Base-by-base conservation (phyloP, 108 stramenopile genomes). In the Cyclotella distinguenda region DNA sequence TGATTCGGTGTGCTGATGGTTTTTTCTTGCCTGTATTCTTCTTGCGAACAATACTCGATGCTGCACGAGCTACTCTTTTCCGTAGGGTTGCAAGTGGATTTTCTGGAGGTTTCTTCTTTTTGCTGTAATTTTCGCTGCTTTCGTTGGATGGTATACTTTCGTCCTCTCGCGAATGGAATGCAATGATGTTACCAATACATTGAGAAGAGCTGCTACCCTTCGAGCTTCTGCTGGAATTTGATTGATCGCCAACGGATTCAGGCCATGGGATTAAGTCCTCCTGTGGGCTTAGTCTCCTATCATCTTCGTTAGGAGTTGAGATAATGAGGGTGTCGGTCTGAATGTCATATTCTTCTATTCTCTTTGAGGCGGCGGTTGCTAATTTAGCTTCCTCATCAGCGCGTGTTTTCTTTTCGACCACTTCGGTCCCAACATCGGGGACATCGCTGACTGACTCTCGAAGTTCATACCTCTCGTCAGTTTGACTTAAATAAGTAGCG, bases 131-230 rank as follows among this genome's bases (percentile, higher is more conserved):
- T 22, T 50, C 34, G 13, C 18, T 38, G 62, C 48, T 64, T 25
- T 49, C 46, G 23, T 64, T 35, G 8, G 62, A 64, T 23, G 62
- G 48, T 33, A 64, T 64, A 23, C 62, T 50, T 23, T 45, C 44
- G 33, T 64, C 62, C 30, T 61, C 60, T 16, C n/a, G 45, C 32
- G 26, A 8, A 23, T 18, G 56, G 39, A 58, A 39, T 8, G 23
- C 22, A 6, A 58, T 58, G 40, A 26, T 30, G 4, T 42, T 12
- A 23, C 56, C 56, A 42, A 30, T 42, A 9, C 22, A 23, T 25
- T 36, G 39, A 28, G 56, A 58, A 18, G 10, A 9, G 5, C 35
- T 34, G 33, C 2, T 23, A 10, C 6, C 53, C 19, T 58, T n/a
- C 10, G 56, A 26, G 15, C 39, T 16, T 19, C 1, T 58, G 27